Evolutionary conservation across 2,329 filamentous ascomycete genomes (phyloP), one percentile per base, ranked within the genome.

Genomic region (Colletotrichum sp.): DNA sequence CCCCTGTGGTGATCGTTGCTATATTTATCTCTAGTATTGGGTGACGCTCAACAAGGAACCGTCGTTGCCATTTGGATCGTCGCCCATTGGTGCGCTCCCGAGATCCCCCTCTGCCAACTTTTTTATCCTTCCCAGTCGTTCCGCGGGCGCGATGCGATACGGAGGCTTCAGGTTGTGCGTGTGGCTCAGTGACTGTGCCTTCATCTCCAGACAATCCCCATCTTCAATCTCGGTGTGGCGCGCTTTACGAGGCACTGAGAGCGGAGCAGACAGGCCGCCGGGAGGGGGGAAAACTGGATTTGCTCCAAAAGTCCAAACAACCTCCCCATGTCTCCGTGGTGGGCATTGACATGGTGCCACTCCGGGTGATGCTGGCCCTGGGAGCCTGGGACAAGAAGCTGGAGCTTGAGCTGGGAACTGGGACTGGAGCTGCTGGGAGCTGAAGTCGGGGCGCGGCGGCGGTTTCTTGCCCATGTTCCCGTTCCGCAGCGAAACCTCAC

Each of bases 1-100:
- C 59, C 67, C 73, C 39, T 72, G 73, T 59, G 63, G 24, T 76
- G 69, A 76, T 76, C 63, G 63, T 64, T 72, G 26, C 69, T 76
- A 76, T 72, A 69, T 67, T 72, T 76, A 72, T 63, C 73, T 26
- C 32, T 57, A 21, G 10, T 64, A 67, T 67, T 60, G 44, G 64
- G 57, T 63, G 55, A 26, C 32, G 32, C 49, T 30, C 24, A 62
- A n/a, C 73, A 73, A 60, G 63, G 69, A 72, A 73, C 10, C 24
- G 62, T 62, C 44, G 44, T 49, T 49, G 52, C 39, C 26, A 72
- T 44, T 64, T 28, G 32, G 21, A 32, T 49, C 73, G 26, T 63
- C 44, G 28, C n/a, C 34, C 52, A 72, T 72, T 75, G 72, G 66
- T 59, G 36, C 36, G 59, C 32, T 62, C 59, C 30, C 59, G 30